These are phyloP conservation scores for Filosporella fistucella DNA, from an alignment of 495 filamentous ascomycete genomes.

Conservation along the genomic window DNA sequence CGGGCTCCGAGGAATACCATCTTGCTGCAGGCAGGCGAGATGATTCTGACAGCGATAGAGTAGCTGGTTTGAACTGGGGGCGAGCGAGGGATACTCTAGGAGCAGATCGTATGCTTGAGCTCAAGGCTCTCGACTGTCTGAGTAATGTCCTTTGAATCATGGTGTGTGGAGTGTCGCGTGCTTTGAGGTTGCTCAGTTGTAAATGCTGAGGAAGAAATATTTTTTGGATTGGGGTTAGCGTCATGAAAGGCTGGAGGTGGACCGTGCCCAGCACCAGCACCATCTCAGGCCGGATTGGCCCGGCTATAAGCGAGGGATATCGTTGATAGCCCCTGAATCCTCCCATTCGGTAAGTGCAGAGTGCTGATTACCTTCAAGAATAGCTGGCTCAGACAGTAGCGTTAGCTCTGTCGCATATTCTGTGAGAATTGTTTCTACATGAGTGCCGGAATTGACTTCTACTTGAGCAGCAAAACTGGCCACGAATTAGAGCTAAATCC, in stretches of 20 bases:
- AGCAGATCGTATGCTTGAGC: conserved; percentile 13
- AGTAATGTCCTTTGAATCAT: conserved; percentile 27
- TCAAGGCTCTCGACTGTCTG: conserved; percentile 16
- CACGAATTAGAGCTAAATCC: too few species aligned
- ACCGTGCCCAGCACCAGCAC: background rate
- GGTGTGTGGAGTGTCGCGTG: conserved; percentile 11
- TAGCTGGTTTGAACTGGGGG: conserved; percentile 15
- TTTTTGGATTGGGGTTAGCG: background rate
- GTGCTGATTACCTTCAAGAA: too few species aligned
- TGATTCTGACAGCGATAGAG: background rate
- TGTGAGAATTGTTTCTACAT: too few species aligned
- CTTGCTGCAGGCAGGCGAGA: conserved; percentile 6
- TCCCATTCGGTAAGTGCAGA: too few species aligned
- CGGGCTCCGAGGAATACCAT: conserved; percentile 25
- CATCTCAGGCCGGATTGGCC: background rate
- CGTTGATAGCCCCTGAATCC: too few species aligned
- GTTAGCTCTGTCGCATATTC: too few species aligned
- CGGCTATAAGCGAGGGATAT: too few species aligned
- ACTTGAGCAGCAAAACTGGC: too few species aligned
- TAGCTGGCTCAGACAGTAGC: too few species aligned
- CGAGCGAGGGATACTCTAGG: conserved; percentile 6
- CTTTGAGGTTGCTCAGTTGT: conserved; percentile 1
- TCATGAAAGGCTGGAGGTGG: background rate
- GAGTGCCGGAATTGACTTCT: too few species aligned
- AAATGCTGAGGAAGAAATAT: conserved; percentile 5